A percentile compares a stretch with the other conserved stretches of the same genome.
Evolutionary conservation across 1,139 yeast genomes (phyloP).

Genomic region (Schwanniomyces etchellsii): DNA sequence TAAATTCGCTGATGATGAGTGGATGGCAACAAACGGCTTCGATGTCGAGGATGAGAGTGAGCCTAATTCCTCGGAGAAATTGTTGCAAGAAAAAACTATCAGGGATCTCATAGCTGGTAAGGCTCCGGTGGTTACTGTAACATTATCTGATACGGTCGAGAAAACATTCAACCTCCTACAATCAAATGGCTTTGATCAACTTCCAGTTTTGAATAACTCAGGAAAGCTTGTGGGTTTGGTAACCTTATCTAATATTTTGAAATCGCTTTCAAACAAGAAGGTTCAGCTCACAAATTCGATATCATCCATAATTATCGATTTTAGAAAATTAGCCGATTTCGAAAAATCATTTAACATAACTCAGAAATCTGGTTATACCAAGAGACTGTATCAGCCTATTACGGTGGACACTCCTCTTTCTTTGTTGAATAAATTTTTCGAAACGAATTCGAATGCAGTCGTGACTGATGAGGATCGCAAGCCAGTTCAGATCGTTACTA

Average conservation of each 20-base stretch:
- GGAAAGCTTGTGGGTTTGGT: conserved; percentile 73
- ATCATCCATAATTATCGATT: conserved; percentile 62
- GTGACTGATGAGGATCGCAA: conserved; percentile 67
- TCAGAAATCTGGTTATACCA: conserved; percentile 56
- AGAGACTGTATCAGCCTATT: conserved; percentile 62
- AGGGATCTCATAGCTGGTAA: conserved; percentile 58
- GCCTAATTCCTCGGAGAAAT: conserved; percentile 47
- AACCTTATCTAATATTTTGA: conserved; percentile 70
- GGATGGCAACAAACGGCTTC: conserved; percentile 82
- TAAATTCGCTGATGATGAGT: conserved; percentile 86
- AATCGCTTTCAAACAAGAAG: conserved; percentile 59
- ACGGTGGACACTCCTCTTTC: conserved; percentile 64
- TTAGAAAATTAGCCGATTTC: conserved; percentile 65
- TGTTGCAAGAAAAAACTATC: conserved; percentile 45
- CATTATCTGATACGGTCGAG: conserved; percentile 54
- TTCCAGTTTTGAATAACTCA: conserved; percentile 61
- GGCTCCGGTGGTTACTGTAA: conserved; percentile 78
- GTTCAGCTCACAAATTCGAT: conserved; percentile 59
- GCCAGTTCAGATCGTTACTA: conserved; percentile 83
- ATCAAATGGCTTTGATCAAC: conserved; percentile 78
- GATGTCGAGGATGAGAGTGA: conserved; percentile 39
- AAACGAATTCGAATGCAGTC: conserved; percentile 81
- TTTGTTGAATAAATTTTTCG: conserved; percentile 74
- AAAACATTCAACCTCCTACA: conserved; percentile 69
- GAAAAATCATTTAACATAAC: conserved; percentile 62